A percentile compares a stretch with the other conserved stretches of the same genome.
phyloP scores from a whole-genome alignment of 108 stramenopile genomes.

The Epipyxis sp. region DNA sequence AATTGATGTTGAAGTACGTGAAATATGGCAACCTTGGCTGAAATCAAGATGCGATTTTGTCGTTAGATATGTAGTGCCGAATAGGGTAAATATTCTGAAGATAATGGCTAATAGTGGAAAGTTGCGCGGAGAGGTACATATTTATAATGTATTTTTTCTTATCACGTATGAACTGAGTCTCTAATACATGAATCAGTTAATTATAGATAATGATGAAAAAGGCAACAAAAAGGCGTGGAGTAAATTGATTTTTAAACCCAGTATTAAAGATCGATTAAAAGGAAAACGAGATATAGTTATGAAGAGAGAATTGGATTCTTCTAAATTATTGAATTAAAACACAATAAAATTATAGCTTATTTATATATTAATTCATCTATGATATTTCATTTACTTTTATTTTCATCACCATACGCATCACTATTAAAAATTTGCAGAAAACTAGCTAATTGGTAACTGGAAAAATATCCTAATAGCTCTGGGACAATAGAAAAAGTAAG shows the following conservation, averaged over 20 bases:
- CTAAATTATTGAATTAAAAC: too few species aligned
- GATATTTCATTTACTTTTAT: too few species aligned
- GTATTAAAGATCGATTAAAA: background rate
- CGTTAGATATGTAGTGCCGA: background rate
- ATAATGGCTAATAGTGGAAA: background rate
- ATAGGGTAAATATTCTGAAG: background rate
- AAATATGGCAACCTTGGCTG: conserved; percentile 17
- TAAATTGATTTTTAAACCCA: background rate
- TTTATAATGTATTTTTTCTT: background rate
- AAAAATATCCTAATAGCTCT: background rate
- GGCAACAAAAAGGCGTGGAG: background rate
- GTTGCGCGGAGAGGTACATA: background rate
- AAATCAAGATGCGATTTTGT: background rate
- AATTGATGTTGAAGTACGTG: conserved; percentile 6
- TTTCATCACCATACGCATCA: too few species aligned
- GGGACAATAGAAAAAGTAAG: background rate
- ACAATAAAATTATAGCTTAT: too few species aligned
- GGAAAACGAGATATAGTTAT: conserved; percentile 4
- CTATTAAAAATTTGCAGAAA: background rate
- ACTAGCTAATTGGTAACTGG: background rate
- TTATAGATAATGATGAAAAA: background rate
- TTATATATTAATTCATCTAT: too few species aligned
- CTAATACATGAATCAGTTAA: background rate
- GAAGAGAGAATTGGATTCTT: background rate
- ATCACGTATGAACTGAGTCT: too few species aligned